Evolutionary conservation across 345 rosid species (phyloP).

Genomic region (Bruguiera sexangula): DNA sequence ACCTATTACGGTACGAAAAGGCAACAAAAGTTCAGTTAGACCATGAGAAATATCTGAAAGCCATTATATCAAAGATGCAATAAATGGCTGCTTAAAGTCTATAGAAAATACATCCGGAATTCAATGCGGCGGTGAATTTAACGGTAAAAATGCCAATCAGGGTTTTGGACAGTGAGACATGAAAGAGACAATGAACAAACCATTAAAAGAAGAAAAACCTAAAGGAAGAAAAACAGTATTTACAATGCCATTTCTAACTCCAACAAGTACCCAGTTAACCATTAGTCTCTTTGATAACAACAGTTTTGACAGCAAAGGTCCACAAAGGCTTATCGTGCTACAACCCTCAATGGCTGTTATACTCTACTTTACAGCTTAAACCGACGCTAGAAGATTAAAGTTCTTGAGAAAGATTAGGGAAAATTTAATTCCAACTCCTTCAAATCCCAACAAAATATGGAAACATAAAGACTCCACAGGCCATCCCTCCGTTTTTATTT

Average conservation of each 20-base stretch:
- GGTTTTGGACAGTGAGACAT: conserved; percentile 40
- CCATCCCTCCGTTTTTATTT: too few relatives aligned
- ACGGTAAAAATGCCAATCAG: conserved; percentile 29
- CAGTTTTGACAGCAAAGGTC: conserved; percentile 58
- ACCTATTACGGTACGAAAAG: conserved; percentile 38
- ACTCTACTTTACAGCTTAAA: conserved; percentile 26
- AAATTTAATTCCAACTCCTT: too few relatives aligned
- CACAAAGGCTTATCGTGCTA: conserved; percentile 34
- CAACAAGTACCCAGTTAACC: conserved; percentile 38
- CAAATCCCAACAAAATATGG: too few relatives aligned
- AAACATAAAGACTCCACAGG: too few relatives aligned
- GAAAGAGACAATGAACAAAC: conserved; percentile 45
- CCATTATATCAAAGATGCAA: conserved; percentile 36
- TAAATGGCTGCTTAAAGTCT: conserved; percentile 31
- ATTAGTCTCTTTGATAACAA: conserved; percentile 36
- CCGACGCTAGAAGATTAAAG: too few relatives aligned
- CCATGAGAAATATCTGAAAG: conserved; percentile 53
- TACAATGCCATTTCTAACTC: conserved; percentile 39
- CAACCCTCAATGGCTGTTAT: conserved; percentile 10
- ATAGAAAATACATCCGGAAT: conserved; percentile 14
- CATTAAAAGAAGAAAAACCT: conserved; percentile 34
- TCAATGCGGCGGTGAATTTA: conserved; percentile 30
- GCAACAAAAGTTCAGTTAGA: conserved; percentile 39
- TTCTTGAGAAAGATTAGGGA: too few relatives aligned
- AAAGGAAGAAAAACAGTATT: conserved; percentile 25